Percentiles rank a stretch among this genome's conserved stretches.
phyloP scores from a whole-genome alignment of 495 filamentous ascomycete genomes.

The Penicillium simplicissimum region DNA sequence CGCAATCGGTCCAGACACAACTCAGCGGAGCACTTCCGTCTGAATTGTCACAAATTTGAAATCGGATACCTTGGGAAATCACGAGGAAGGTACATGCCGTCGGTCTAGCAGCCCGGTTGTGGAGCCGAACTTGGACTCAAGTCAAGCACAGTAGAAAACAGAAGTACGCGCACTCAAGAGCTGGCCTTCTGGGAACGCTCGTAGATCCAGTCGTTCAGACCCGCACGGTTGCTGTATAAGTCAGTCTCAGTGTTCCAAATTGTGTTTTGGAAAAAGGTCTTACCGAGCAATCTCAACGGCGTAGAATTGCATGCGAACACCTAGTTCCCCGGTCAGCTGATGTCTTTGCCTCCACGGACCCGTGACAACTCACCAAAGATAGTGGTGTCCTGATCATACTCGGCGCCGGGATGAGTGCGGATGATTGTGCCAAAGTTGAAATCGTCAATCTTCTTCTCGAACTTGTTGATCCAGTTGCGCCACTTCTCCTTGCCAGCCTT shows the following conservation, averaged over 20 bases:
- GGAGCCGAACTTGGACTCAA: slow-evolving; percentile 13
- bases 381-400: slow-evolving; percentile 86
- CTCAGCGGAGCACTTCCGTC: slow-evolving; percentile 1
- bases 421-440: slow-evolving; percentile 98
- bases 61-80: neutral
- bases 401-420: slow-evolving; percentile 70
- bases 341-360: neutral
- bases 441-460: slow-evolving; percentile 89
- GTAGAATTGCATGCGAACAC: slow-evolving; percentile 94
- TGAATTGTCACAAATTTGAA: neutral
- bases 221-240: slow-evolving; percentile 67
- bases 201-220: slow-evolving; percentile 95
- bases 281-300: slow-evolving; percentile 91
- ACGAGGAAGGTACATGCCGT: slow-evolving; percentile 20
- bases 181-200: slow-evolving; percentile 63
- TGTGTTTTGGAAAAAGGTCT: slow-evolving; percentile 23
- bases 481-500: slow-evolving; percentile 93
- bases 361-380: slow-evolving; percentile 62
- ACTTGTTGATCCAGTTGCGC: slow-evolving; percentile 91
- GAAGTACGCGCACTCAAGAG: slow-evolving; percentile 25
- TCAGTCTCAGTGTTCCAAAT: slow-evolving; percentile 1
- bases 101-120: slow-evolving; percentile 21
- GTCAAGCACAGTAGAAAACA: slow-evolving; percentile 11
- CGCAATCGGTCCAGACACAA: neutral
- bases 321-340: slow-evolving; percentile 19